Conservation (phyloP, 73 alveolate genomes). For the Breviolum minutum region DNA sequence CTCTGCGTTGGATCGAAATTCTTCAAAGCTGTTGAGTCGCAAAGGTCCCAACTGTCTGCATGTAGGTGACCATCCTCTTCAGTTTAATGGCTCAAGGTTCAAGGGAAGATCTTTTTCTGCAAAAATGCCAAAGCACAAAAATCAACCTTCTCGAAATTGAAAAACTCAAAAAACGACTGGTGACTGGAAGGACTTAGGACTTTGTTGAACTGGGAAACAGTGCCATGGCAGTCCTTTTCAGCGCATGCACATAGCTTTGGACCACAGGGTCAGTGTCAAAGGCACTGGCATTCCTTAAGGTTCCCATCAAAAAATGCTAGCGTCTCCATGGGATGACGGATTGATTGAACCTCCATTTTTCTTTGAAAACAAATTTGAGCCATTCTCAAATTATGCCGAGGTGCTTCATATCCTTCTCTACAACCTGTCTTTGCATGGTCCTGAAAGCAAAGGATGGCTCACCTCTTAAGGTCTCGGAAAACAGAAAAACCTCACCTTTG, state of each 20-base stretch:
- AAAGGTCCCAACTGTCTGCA: conserved; percentile 60
- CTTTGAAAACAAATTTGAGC: neutral
- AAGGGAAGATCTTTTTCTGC: no score
- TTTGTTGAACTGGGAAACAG: neutral
- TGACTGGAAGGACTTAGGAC: neutral
- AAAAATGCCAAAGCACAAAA: no score
- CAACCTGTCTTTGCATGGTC: conserved; percentile 95
- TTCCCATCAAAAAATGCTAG: neutral
- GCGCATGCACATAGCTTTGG: conserved; percentile 87
- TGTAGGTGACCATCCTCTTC: conserved; percentile 80
- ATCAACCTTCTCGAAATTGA: no score
- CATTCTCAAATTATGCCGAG: neutral
- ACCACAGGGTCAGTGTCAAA: conserved; percentile 94
- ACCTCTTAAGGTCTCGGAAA: no score
- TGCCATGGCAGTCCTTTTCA: conserved; percentile 51
- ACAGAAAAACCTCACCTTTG: no score
- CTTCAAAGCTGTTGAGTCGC: no score
- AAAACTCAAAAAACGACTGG: no score
- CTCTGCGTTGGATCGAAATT: no score
- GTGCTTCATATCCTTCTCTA: conserved; percentile 73
- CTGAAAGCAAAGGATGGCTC: neutral
- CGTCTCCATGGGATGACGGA: no score
- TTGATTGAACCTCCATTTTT: no score
- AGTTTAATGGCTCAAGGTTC: neutral
- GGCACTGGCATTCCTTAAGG: conserved; percentile 72